Conservation (phyloP, 192 early-diverging fungal species). For the Coemansia sp. region DNA sequence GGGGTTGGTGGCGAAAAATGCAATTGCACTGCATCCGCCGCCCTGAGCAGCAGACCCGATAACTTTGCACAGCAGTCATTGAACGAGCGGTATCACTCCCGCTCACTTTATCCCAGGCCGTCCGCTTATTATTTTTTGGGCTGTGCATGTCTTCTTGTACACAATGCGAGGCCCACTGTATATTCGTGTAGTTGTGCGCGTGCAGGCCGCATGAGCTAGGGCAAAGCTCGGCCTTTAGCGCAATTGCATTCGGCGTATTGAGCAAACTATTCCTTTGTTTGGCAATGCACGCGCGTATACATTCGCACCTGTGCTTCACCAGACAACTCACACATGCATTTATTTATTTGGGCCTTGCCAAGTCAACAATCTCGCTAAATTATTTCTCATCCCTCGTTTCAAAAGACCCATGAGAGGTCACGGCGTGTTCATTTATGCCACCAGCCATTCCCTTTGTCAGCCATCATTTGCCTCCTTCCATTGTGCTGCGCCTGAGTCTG, state of each 20-base stretch:
- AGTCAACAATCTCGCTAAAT: neutral
- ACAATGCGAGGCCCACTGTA: neutral
- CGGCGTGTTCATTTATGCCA: conserved; percentile 9
- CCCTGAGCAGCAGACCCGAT: neutral
- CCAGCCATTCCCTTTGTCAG: neutral
- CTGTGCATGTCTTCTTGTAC: neutral
- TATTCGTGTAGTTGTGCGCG: neutral
- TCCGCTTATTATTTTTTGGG: too few relatives aligned
- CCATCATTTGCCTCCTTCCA: neutral
- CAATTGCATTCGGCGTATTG: neutral
- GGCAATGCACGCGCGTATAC: conserved; percentile 10
- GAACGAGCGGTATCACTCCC: too few relatives aligned
- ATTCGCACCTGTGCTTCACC: neutral
- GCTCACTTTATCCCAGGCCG: too few relatives aligned
- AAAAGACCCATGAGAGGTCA: conserved; percentile 4
- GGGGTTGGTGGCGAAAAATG: neutral
- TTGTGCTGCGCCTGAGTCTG: conserved; percentile 1
- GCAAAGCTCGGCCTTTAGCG: conserved; percentile 5
- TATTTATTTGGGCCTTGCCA: neutral
- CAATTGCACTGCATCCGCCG: neutral
- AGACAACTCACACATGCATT: conserved; percentile 6
- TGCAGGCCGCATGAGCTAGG: conserved; percentile 7
- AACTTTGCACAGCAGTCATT: neutral
- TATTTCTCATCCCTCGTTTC: neutral
- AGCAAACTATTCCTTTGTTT: neutral